Base-by-base conservation (phyloP, 768 basidiomycete genomes). In the Tremella fuciformis region DNA sequence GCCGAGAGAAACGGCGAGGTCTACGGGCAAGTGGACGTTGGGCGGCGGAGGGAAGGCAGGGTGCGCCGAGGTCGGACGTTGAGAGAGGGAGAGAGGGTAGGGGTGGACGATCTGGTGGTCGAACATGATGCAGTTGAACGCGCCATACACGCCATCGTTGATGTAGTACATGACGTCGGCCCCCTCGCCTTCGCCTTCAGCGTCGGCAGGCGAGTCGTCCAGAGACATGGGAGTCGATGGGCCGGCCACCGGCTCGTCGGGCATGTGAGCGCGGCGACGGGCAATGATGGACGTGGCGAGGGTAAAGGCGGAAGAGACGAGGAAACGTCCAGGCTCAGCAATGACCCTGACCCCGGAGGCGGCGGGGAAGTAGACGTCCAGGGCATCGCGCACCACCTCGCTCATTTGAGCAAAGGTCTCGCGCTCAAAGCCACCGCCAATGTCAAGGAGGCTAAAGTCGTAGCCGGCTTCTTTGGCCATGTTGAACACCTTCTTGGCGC, bases 101-200 rank as follows among this genome's bases (percentile, higher is more conserved):
- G 96, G 96, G 69, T 88, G 84, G n/a, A 87, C 87, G 58, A 83
- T 81, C 74, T 94, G 92, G 78, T 99, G 96, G 79, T 98, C 96
- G 78, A 97, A 98, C 73, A 98, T 81, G 78, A 92, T 92, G 80
- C 76, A 78, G 72, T 77, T 78, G 75, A 78, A 78, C 8, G 77
- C 76, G 51, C 94, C 92, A 77, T 99, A 99, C 40, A 99, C 91
- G 44, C 96, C 96, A 77, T 98, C 94, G 80, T 97, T 98, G 83
- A 98, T 91, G 81, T 98, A 98, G 81, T 97, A 96, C 94, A 97
- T 99, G 66, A 91, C 86, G 61, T 79, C 80, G 2, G 85, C 71
- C 52, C 67, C 67, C 59, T 74, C 67, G 22, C 67, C 81, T 53
- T 81, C 79, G 58, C 71, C 77, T 42, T 75, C 70, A 8, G 65